Conservation (phyloP, 805 yeast genomes). For the Candida stauntonica region DNA sequence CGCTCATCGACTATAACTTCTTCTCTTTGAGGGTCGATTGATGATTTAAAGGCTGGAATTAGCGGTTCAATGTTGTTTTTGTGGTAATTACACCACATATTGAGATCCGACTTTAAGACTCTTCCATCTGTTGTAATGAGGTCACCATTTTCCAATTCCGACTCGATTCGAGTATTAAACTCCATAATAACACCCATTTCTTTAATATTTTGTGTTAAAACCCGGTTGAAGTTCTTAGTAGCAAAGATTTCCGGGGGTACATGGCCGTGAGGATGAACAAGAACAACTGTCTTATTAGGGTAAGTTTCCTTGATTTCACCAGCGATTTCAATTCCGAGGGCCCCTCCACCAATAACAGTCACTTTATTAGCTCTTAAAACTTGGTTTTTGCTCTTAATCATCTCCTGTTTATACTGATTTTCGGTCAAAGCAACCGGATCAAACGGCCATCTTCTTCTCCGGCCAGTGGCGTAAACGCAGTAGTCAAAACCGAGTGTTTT, state of each 20-base stretch:
- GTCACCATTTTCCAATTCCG: constrained; percentile 24
- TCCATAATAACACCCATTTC: constrained; percentile 24
- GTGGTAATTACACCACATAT: constrained; percentile 36
- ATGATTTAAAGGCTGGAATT: constrained; percentile 19
- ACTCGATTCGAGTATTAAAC: constrained; percentile 31
- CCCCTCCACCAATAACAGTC: constrained; percentile 50
- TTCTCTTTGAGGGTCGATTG: constrained; percentile 20
- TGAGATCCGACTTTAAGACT: constrained; percentile 29
- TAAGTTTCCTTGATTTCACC: constrained; percentile 40
- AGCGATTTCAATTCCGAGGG: constrained; percentile 47
- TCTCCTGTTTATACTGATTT: constrained; percentile 37
- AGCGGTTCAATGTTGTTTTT: constrained; percentile 32
- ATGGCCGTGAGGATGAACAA: constrained; percentile 38
- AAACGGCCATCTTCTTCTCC: constrained; percentile 51
- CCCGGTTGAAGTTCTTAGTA: constrained; percentile 20
- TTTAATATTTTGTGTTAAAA: constrained; percentile 12
- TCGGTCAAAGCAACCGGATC: constrained; percentile 43
- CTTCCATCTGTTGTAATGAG: constrained; percentile 26
- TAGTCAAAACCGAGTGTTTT: constrained; percentile 39
- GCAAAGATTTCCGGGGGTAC: constrained; percentile 38
- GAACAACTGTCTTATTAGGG: constrained; percentile 34
- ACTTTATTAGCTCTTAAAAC: constrained; percentile 34
- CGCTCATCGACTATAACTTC: constrained; percentile 28
- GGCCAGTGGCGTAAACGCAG: constrained; percentile 44
- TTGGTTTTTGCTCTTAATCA: constrained; percentile 31